Evolutionary conservation across 2,329 filamentous ascomycete genomes (phyloP).

Genomic region (Microdochium nivale): DNA sequence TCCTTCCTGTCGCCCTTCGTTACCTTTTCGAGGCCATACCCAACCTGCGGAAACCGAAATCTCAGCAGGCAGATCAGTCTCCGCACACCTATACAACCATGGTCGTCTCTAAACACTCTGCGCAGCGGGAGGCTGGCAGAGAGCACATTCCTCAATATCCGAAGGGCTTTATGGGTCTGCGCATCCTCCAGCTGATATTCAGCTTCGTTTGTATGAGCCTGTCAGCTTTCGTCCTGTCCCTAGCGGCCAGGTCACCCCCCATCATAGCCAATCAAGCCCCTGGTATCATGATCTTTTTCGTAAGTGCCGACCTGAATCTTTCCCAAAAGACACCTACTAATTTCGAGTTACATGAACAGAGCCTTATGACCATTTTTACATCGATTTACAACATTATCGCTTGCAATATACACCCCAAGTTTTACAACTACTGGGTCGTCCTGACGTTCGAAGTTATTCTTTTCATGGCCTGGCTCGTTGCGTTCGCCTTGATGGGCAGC

Average conservation of each 20-base stretch:
- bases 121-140: conserved; percentile 15
- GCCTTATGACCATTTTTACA: conserved; percentile 33
- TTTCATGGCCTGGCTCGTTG: conserved; percentile 42
- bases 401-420: conserved; percentile 24
- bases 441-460: conserved; percentile 41
- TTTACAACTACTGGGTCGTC: conserved; percentile 46
- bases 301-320: neutral
- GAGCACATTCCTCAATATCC: conserved; percentile 39
- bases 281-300: neutral
- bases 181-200: conserved; percentile 36
- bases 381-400: conserved; percentile 37
- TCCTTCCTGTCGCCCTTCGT: too few species aligned
- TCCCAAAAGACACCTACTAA: neutral
- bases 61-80: neutral
- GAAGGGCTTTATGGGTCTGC: conserved; percentile 31
- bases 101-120: neutral
- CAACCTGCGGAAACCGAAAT: too few species aligned
- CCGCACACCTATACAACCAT: neutral
- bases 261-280: too few species aligned
- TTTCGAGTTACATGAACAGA: conserved; percentile 13
- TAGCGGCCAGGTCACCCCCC: neutral
- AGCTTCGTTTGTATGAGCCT: conserved; percentile 37
- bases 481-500: conserved; percentile 32
- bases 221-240: conserved; percentile 16
- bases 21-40: too few species aligned